Evolutionary conservation across 2,329 filamentous ascomycete genomes (phyloP).

Genomic region (Talaromyces sp.): DNA sequence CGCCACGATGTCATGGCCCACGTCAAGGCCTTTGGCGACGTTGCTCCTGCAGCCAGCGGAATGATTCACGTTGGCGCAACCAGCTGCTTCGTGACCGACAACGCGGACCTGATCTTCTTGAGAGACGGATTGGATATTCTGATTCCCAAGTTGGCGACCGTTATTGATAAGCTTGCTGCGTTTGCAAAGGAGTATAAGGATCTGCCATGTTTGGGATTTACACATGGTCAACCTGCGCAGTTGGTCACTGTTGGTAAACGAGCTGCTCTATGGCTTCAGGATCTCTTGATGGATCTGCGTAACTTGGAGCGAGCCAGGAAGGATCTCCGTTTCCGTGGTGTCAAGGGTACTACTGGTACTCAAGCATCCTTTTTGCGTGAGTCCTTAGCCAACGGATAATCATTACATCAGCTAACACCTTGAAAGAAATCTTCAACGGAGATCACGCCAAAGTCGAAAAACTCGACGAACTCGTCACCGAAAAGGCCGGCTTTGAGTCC

Average conservation of each 20-base stretch:
- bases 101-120: constrained; percentile 74
- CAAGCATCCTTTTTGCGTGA: constrained; percentile 57
- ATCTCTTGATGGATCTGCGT: constrained; percentile 71
- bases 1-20: constrained; percentile 57
- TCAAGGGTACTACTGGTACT: constrained; percentile 69
- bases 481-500: constrained; percentile 63
- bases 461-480: constrained; percentile 61
- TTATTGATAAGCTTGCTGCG: constrained; percentile 67
- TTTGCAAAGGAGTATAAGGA: constrained; percentile 74
- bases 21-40: constrained; percentile 50
- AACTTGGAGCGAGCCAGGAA: constrained; percentile 67
- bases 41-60: constrained; percentile 68
- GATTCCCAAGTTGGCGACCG: constrained; percentile 71
- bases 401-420: constrained; percentile 32
- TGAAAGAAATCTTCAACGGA: constrained; percentile 65
- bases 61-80: constrained; percentile 70
- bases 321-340: constrained; percentile 72
- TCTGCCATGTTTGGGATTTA: constrained; percentile 31
- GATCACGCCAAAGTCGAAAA: constrained; percentile 59
- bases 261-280: constrained; percentile 71
- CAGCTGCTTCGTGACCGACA: constrained; percentile 57
- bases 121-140: constrained; percentile 72
- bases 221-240: constrained; percentile 45
- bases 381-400: not conserved
- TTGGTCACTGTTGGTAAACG: constrained; percentile 59